These are phyloP conservation scores for Fusarium longipes DNA, from an alignment of 2,329 filamentous ascomycete species.

Conservation along the genomic window DNA sequence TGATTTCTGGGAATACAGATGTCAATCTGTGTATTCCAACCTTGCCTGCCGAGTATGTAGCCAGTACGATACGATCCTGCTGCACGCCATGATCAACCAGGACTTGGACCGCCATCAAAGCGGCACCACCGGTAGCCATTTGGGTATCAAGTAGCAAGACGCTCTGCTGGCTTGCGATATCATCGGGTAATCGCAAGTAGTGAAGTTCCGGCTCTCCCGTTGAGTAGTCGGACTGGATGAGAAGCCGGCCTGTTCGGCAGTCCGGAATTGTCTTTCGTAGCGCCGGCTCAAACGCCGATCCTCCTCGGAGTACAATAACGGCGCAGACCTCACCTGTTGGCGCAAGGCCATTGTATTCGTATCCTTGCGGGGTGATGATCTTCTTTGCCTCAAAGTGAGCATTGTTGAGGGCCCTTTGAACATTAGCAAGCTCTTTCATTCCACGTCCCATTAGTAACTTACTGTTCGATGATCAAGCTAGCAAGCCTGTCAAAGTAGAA, in stretches of 20 bases:
- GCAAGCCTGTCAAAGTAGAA: conserved; percentile 96
- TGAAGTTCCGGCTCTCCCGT: conserved; percentile 94
- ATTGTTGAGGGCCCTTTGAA: conserved; percentile 76
- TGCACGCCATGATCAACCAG: conserved; percentile 91
- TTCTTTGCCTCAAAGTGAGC: conserved; percentile 72
- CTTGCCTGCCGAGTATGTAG: conserved; percentile 89
- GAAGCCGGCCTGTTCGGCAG: conserved; percentile 85
- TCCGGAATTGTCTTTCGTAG: conserved; percentile 92
- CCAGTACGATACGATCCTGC: conserved; percentile 87
- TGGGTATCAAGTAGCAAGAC: conserved; percentile 92
- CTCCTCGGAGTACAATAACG: conserved; percentile 88
- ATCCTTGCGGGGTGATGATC: conserved; percentile 77
- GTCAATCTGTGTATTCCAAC: conserved; percentile 86
- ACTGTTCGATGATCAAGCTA: conserved; percentile 85
- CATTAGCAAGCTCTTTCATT: conserved; percentile 5
- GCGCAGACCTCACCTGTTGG: conserved; percentile 82
- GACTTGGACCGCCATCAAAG: conserved; percentile 95
- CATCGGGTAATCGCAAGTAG: conserved; percentile 81
- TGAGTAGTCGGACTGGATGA: conserved; percentile 88
- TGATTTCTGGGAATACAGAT: conserved; percentile 88
- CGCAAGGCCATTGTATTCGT: conserved; percentile 76
- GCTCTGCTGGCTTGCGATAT: conserved; percentile 79
- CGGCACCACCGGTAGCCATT: conserved; percentile 88
- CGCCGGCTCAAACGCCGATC: conserved; percentile 87
- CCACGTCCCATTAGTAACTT: conserved; percentile 41